phyloP scores from a whole-genome alignment of 73 alveolate species.

The Symbiodinium pilosum region DNA sequence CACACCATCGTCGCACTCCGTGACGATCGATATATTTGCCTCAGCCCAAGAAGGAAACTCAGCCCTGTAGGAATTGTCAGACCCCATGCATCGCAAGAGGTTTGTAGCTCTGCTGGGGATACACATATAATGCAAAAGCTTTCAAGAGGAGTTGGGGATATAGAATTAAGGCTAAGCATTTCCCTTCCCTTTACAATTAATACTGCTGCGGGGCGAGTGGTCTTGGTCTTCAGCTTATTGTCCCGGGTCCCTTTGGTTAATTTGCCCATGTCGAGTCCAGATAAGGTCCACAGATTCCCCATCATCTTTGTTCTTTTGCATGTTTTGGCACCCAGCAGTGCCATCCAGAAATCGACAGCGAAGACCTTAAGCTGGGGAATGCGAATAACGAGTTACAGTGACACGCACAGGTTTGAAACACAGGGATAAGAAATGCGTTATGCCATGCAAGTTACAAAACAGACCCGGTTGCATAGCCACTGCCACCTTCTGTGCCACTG shows the following conservation, averaged over 20 bases:
- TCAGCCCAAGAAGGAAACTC: not conserved
- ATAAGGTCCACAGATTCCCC: not conserved
- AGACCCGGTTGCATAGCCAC: conserved; percentile 23
- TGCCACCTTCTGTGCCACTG: conserved; percentile 17
- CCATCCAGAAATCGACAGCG: conserved; percentile 26
- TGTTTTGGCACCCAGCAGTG: not conserved
- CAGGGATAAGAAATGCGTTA: not conserved
- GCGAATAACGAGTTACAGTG: not conserved
- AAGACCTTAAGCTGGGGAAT: not conserved
- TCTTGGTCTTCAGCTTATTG: too few relatives aligned
- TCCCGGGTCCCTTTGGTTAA: not conserved
- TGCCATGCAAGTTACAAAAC: not conserved
- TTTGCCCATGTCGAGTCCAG: conserved; percentile 9
- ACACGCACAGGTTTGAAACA: too few relatives aligned
- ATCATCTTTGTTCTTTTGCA: not conserved
- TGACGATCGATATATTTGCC: not conserved
- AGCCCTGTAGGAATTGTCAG: not conserved
- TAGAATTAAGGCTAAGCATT: too few relatives aligned
- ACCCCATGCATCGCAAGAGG: not conserved
- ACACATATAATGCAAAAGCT: too few relatives aligned
- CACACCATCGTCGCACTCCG: not conserved
- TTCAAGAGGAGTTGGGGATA: too few relatives aligned
- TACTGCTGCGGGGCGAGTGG: not conserved
- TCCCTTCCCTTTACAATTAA: too few relatives aligned
- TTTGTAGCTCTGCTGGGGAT: too few relatives aligned